Evolutionary conservation across 2,329 filamentous ascomycete species (phyloP).

Genomic region (Hymenoscyphus fraxineus): DNA sequence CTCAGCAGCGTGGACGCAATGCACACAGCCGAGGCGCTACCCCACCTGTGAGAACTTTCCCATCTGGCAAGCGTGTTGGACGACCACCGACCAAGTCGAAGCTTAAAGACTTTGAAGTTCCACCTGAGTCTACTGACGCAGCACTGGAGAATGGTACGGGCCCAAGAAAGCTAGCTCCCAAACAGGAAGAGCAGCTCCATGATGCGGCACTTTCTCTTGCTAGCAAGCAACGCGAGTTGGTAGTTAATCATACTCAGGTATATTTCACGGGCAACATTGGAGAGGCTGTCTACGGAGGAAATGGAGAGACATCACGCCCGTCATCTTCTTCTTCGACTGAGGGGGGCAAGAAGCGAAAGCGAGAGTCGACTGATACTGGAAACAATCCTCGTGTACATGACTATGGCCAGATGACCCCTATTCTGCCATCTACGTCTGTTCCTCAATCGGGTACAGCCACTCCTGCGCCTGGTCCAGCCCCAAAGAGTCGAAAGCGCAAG

Average conservation of each 20-base stretch:
- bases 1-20: conserved; percentile 15
- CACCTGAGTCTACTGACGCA: conserved; percentile 19
- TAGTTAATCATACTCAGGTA: not conserved
- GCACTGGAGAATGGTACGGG: conserved; percentile 10
- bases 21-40: conserved; percentile 23
- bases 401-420: conserved; percentile 1
- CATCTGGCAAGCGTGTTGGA: conserved; percentile 33
- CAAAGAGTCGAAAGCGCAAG: conserved; percentile 14
- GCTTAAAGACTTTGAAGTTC: conserved; percentile 25
- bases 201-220: conserved; percentile 27
- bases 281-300: conserved; percentile 9
- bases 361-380: conserved; percentile 11
- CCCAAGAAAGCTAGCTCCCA: conserved; percentile 22
- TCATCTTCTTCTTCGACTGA: conserved; percentile 11
- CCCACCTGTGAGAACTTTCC: conserved; percentile 25
- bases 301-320: conserved; percentile 10
- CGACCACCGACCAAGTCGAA: conserved; percentile 34
- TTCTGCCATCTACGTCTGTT: conserved; percentile 4
- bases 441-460: not conserved
- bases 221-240: conserved; percentile 18
- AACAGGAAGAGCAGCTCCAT: conserved; percentile 27
- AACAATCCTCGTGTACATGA: conserved; percentile 3
- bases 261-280: not conserved
- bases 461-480: conserved; percentile 3
- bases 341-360: conserved; percentile 6